Percentiles rank a stretch among this genome's conserved stretches.
Conservation (phyloP, 2,329 filamentous ascomycete genomes). For the Phyllachora maydis region DNA sequence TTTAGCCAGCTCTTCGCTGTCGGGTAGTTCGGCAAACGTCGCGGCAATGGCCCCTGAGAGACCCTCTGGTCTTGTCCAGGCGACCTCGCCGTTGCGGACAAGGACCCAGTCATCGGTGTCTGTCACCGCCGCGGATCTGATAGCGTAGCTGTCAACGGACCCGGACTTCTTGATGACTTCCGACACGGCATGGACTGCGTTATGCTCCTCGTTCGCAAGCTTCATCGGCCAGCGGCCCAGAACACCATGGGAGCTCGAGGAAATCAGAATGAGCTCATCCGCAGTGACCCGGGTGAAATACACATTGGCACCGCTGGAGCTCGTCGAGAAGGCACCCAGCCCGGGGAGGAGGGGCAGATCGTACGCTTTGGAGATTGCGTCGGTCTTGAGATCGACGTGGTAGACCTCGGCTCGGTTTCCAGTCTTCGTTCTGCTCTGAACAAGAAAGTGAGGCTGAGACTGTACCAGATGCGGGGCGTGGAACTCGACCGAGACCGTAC, state of each 20-base stretch:
- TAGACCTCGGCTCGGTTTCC: constrained; percentile 73
- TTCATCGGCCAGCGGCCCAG: constrained; percentile 54
- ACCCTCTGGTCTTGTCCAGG: constrained; percentile 69
- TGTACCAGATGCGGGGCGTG: constrained; percentile 56
- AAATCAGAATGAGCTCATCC: constrained; percentile 52
- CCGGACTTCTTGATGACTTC: constrained; percentile 59
- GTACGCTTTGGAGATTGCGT: constrained; percentile 56
- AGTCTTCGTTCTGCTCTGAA: constrained; percentile 51
- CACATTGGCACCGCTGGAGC: constrained; percentile 58
- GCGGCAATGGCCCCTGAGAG: constrained; percentile 64
- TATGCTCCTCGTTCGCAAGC: constrained; percentile 9
- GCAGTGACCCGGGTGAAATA: constrained; percentile 73
- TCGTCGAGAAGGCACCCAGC: constrained; percentile 57
- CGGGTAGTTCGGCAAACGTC: constrained; percentile 58
- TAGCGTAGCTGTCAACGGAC: constrained; percentile 45
- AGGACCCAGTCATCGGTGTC: constrained; percentile 59
- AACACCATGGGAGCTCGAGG: constrained; percentile 56
- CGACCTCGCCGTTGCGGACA: constrained; percentile 59
- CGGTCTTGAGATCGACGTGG: constrained; percentile 55
- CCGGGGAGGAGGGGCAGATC: constrained; percentile 52
- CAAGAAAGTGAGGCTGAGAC: constrained; percentile 63
- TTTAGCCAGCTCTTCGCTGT: constrained; percentile 53
- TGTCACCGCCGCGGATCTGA: constrained; percentile 53
- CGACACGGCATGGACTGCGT: constrained; percentile 47
- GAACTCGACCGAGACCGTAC: constrained; percentile 33